Percentiles rank a stretch among this genome's conserved stretches.
phyloP scores from a whole-genome alignment of 805 yeast genomes.

The Yueomyces sinensis region DNA sequence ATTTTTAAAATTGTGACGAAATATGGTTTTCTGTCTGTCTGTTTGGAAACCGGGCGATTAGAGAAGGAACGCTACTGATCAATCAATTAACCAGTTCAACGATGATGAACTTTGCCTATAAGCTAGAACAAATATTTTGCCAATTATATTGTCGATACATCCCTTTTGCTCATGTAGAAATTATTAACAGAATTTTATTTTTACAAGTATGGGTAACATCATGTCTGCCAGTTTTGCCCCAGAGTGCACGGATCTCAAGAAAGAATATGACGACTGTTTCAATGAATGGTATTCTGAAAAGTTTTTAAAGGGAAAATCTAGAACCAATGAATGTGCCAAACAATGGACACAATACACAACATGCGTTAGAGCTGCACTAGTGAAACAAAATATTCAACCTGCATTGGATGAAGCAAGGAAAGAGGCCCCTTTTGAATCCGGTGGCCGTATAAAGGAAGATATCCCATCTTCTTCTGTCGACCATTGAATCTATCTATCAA shows the following conservation, averaged over 20 bases:
- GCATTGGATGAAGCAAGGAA: slow-evolving; percentile 80
- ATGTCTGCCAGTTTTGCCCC: slow-evolving; percentile 92
- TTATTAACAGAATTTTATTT: too few relatives aligned
- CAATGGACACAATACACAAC: slow-evolving; percentile 79
- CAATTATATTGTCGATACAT: too few relatives aligned
- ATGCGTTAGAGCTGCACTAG: slow-evolving; percentile 67
- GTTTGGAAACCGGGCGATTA: too few relatives aligned
- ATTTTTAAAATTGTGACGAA: too few relatives aligned
- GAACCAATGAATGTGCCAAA: slow-evolving; percentile 80
- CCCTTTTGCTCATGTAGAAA: too few relatives aligned
- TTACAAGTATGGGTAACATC: slow-evolving; percentile 61
- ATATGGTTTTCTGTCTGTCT: too few relatives aligned
- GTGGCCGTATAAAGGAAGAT: slow-evolving; percentile 27
- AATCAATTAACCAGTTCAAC: too few relatives aligned
- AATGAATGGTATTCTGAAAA: slow-evolving; percentile 90
- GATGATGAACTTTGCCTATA: too few relatives aligned
- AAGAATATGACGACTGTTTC: slow-evolving; percentile 84
- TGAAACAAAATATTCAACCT: slow-evolving; percentile 64
- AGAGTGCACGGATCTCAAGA: slow-evolving; percentile 82
- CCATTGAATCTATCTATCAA: too few relatives aligned
- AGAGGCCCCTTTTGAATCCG: slow-evolving; percentile 77
- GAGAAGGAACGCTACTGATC: too few relatives aligned
- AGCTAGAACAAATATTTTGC: too few relatives aligned
- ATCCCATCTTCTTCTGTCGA: too few relatives aligned
- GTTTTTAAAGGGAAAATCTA: slow-evolving; percentile 40